Percentiles rank a stretch among this genome's conserved stretches.
Evolutionary conservation across 1,139 yeast species (phyloP).

Genomic region (Kodamaea ohmeri): DNA sequence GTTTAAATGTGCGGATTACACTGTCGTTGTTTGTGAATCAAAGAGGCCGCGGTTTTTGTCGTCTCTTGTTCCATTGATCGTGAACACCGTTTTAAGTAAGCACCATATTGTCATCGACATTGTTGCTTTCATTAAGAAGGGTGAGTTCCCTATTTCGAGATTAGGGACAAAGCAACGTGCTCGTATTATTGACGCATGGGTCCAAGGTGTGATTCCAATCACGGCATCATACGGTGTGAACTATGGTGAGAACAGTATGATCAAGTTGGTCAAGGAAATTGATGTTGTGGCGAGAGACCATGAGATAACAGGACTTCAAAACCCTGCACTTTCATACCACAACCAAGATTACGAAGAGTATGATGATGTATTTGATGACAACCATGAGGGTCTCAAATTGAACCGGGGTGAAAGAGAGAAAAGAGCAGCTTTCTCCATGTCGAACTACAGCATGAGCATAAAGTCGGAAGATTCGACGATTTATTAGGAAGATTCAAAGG

Average conservation of each 20-base stretch:
- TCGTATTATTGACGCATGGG: conserved; percentile 58
- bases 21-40: conserved; percentile 77
- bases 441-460: conserved; percentile 11
- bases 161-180: conserved; percentile 77
- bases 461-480: conserved; percentile 8
- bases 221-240: conserved; percentile 51
- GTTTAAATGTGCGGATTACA: conserved; percentile 79
- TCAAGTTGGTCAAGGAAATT: conserved; percentile 51
- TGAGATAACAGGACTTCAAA: conserved; percentile 43
- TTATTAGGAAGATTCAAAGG: not conserved
- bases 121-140: conserved; percentile 71
- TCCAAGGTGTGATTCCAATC: conserved; percentile 46
- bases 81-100: conserved; percentile 71
- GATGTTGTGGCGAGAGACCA: conserved; percentile 42
- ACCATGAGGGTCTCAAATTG: conserved; percentile 25
- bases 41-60: conserved; percentile 53
- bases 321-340: conserved; percentile 45
- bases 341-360: conserved; percentile 27
- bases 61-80: conserved; percentile 78
- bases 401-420: conserved; percentile 9
- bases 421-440: conserved; percentile 12
- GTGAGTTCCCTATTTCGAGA: conserved; percentile 65
- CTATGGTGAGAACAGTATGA: conserved; percentile 64
- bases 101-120: conserved; percentile 87
- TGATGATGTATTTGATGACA: conserved; percentile 31